phyloP scores from a whole-genome alignment of 768 basidiomycete genomes.

The Macrolepiota dolichaula region DNA sequence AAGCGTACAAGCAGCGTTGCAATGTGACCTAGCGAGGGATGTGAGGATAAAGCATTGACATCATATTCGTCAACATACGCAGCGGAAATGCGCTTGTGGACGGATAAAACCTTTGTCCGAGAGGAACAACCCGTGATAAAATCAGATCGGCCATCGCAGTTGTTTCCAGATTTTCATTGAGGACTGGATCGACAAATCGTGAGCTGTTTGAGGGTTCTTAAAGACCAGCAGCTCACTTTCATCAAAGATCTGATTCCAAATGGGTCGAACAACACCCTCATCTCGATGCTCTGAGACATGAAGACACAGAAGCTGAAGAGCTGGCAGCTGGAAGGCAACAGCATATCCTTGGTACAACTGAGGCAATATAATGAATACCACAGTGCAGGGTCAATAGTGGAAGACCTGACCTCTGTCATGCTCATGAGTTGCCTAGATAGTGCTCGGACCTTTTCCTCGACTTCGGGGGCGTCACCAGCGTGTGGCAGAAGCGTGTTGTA shows the following conservation, averaged over 20 bases:
- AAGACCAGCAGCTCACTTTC: conserved; percentile 52
- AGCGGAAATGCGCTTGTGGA: conserved; percentile 90
- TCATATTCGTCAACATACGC: conserved; percentile 44
- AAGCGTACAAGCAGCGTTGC: conserved; percentile 75
- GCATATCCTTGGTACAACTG: conserved; percentile 90
- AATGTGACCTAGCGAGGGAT: conserved; percentile 60
- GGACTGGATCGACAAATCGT: conserved; percentile 32
- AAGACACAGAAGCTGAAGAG: conserved; percentile 84
- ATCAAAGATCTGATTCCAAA: conserved; percentile 88
- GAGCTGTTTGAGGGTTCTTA: background rate
- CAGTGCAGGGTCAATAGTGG: background rate
- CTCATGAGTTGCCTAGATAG: conserved; percentile 63
- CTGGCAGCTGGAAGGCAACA: conserved; percentile 77
- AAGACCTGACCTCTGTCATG: conserved; percentile 72
- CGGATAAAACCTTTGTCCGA: conserved; percentile 86
- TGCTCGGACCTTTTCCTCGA: conserved; percentile 59
- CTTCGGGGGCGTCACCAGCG: conserved; percentile 55
- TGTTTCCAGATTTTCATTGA: conserved; percentile 54
- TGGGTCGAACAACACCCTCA: conserved; percentile 72
- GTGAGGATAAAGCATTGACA: background rate
- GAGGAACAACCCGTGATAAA: conserved; percentile 57
- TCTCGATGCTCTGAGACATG: conserved; percentile 94
- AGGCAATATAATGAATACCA: conserved; percentile 6
- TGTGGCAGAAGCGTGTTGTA: conserved; percentile 65
- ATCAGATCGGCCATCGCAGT: conserved; percentile 58